A percentile compares a stretch with the other conserved stretches of the same genome.
phyloP scores from a whole-genome alignment of 331 rosid species.

The Pyrus hybrid region DNA sequence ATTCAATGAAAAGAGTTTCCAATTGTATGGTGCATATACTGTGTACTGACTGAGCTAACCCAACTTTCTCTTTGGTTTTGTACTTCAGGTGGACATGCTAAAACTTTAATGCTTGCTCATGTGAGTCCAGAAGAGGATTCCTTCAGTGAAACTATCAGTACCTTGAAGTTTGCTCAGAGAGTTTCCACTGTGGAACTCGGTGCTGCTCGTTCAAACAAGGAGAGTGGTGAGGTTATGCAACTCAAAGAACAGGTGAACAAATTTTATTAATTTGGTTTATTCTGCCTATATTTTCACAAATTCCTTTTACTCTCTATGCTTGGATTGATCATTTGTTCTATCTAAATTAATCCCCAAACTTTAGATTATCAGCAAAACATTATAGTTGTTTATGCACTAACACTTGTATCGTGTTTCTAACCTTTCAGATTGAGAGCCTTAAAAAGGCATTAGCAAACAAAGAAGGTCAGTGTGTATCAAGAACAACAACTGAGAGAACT shows the following conservation, averaged over 20 bases:
- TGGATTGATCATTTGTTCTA: neutral
- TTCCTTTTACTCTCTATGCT: neutral
- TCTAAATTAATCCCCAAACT: neutral
- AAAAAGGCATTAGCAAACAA: constrained; percentile 63
- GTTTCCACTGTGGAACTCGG: constrained; percentile 93
- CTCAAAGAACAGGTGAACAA: constrained; percentile 68
- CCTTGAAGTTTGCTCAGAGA: constrained; percentile 85
- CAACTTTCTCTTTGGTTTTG: constrained; percentile 12
- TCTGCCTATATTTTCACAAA: neutral
- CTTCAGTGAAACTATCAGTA: constrained; percentile 74
- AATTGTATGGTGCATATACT: neutral
- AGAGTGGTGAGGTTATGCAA: constrained; percentile 71
- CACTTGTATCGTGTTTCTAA: neutral
- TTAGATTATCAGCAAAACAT: neutral
- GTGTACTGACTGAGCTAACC: neutral
- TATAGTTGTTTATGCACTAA: neutral
- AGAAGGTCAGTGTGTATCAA: constrained; percentile 39
- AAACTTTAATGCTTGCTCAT: constrained; percentile 95
- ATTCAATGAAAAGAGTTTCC: too few relatives aligned
- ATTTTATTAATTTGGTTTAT: neutral
- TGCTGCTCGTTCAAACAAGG: constrained; percentile 66
- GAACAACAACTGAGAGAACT: constrained; percentile 41
- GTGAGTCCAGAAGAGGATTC: constrained; percentile 90
- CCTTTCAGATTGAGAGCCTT: constrained; percentile 62
- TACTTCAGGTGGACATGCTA: constrained; percentile 81